These are phyloP conservation scores for Castanospermum australe DNA, from an alignment of 306 rosid species.

Conservation along the genomic window DNA sequence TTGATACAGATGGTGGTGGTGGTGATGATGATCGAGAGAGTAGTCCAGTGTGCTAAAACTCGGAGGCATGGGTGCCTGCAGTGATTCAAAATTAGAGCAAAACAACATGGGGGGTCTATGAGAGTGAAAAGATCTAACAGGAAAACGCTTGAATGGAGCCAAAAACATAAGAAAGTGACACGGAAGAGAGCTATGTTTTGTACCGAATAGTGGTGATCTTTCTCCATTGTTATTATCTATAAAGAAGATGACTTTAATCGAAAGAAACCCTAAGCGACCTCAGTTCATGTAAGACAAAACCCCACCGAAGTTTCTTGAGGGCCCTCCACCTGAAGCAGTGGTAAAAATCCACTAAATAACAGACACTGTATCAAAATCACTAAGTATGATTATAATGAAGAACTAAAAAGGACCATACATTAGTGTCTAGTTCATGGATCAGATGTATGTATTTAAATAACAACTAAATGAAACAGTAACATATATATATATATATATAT, in stretches of 20 bases:
- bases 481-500: too few relatives aligned
- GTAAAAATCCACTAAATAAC: background rate
- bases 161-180: background rate
- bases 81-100: slow-evolving; percentile 32
- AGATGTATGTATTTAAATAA: background rate
- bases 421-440: background rate
- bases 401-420: background rate
- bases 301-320: slow-evolving; percentile 34
- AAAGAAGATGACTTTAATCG: slow-evolving; percentile 32
- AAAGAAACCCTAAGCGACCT: slow-evolving; percentile 37
- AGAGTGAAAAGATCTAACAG: slow-evolving; percentile 40
- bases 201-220: slow-evolving; percentile 76
- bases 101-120: slow-evolving; percentile 38
- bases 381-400: background rate
- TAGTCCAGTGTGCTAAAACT: slow-evolving; percentile 53
- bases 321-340: slow-evolving; percentile 42
- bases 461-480: background rate
- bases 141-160: background rate
- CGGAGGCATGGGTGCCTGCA: slow-evolving; percentile 61
- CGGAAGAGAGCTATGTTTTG: slow-evolving; percentile 3
- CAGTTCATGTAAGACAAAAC: slow-evolving; percentile 35
- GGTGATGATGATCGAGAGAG: slow-evolving; percentile 30
- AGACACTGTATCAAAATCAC: background rate
- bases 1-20: slow-evolving; percentile 22
- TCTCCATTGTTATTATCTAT: slow-evolving; percentile 59